Conservation (phyloP, 2,329 filamentous ascomycete genomes). For the Fusarium guadeloupense region DNA sequence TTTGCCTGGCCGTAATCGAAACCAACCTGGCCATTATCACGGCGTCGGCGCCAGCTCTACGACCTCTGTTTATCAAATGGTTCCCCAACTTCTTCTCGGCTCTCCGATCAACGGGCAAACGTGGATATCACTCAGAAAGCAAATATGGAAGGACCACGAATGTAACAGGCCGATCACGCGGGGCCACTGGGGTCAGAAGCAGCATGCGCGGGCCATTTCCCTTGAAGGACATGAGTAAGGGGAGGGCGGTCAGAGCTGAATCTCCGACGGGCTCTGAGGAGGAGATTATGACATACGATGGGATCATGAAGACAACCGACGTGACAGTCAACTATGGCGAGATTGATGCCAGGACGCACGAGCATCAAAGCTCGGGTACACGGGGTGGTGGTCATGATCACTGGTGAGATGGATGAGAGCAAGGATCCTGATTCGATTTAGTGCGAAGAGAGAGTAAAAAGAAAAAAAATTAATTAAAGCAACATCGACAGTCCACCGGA, state of each 20-base stretch:
- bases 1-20: constrained; percentile 48
- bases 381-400: neutral
- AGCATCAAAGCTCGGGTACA: neutral
- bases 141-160: constrained; percentile 13
- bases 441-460: too few relatives aligned
- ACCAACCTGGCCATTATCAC: constrained; percentile 51
- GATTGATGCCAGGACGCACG: neutral
- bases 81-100: constrained; percentile 48
- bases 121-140: constrained; percentile 22
- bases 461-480: too few relatives aligned
- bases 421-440: neutral
- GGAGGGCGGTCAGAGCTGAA: constrained; percentile 44
- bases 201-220: constrained; percentile 28
- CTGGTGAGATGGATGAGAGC: neutral
- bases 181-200: constrained; percentile 1
- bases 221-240: constrained; percentile 45
- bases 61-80: constrained; percentile 47
- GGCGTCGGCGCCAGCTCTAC: constrained; percentile 49
- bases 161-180: neutral
- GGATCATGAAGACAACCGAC: constrained; percentile 49
- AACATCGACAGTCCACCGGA: too few relatives aligned
- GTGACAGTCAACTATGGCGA: constrained; percentile 25
- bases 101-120: constrained; percentile 21
- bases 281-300: constrained; percentile 53
- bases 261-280: constrained; percentile 50